phyloP scores from a whole-genome alignment of 1,284 basidiomycete genomes.

The Puccinia coronata region DNA sequence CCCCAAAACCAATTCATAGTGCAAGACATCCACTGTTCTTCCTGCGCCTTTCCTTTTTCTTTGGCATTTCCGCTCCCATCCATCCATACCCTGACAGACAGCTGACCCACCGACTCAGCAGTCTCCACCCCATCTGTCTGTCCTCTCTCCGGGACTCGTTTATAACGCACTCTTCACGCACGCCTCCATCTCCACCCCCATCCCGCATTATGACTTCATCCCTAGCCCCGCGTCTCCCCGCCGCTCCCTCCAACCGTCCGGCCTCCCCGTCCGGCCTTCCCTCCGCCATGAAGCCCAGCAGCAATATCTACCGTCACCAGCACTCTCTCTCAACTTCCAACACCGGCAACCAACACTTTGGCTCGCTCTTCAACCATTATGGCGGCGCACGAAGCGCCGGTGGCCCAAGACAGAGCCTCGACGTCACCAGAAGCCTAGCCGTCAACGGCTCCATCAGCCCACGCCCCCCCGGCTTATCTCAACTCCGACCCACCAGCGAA shows the following conservation, averaged over 20 bases:
- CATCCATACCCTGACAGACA: not conserved
- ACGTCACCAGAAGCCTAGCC: constrained; percentile 18
- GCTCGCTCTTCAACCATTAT: constrained; percentile 39
- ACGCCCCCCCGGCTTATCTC: constrained; percentile 12
- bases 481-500: constrained; percentile 39
- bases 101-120: not conserved
- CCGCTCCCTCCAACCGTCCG: constrained; percentile 17
- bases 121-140: no score
- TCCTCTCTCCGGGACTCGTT: not conserved
- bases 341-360: constrained; percentile 44
- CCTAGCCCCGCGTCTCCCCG: not conserved
- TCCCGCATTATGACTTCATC: not conserved
- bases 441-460: constrained; percentile 29
- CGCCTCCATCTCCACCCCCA: not conserved
- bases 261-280: constrained; percentile 24
- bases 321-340: constrained; percentile 47
- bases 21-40: no score
- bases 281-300: constrained; percentile 2
- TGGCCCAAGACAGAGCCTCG: constrained; percentile 43
- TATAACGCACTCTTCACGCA: no score
- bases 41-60: no score
- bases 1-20: no score
- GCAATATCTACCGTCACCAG: no score
- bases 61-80: no score
- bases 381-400: constrained; percentile 34